phyloP scores from a whole-genome alignment of 495 filamentous ascomycete species.

The Penicillium steckii region DNA sequence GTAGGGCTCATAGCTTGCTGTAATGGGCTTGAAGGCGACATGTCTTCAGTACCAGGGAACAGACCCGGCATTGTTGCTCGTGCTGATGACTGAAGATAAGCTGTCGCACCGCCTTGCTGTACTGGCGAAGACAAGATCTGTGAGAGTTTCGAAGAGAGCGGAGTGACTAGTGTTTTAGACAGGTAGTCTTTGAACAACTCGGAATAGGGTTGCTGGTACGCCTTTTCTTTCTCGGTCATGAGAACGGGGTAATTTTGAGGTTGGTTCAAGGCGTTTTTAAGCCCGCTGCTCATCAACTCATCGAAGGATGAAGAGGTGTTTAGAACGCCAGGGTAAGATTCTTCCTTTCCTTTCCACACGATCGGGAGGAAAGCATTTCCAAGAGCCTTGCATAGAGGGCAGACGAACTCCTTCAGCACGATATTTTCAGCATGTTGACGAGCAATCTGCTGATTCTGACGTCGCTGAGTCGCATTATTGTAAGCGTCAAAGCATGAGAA shows the following conservation, averaged over 20 bases:
- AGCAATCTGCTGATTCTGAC: conserved; percentile 89
- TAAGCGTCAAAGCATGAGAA: conserved; percentile 94
- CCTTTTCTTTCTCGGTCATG: conserved; percentile 39
- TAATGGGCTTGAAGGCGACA: conserved; percentile 29
- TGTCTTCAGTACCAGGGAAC: conserved; percentile 40
- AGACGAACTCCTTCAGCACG: conserved; percentile 82
- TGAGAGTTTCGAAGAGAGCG: conserved; percentile 58
- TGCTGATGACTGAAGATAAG: conserved; percentile 25
- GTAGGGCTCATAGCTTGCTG: conserved; percentile 35
- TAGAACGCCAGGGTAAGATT: conserved; percentile 69
- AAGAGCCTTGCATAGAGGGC: conserved; percentile 95
- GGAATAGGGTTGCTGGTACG: conserved; percentile 42
- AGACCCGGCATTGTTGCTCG: conserved; percentile 49
- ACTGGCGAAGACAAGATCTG: conserved; percentile 37
- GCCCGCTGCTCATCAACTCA: conserved; percentile 44
- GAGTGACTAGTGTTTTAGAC: conserved; percentile 55
- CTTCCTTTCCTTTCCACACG: conserved; percentile 90
- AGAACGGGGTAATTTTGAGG: conserved; percentile 36
- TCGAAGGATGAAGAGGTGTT: conserved; percentile 58
- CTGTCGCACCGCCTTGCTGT: conserved; percentile 23
- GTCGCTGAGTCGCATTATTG: conserved; percentile 72
- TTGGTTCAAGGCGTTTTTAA: conserved; percentile 34
- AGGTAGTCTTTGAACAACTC: conserved; percentile 66
- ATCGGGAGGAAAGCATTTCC: conserved; percentile 95
- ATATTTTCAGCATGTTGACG: conserved; percentile 84